A percentile compares a stretch with the other conserved stretches of the same genome.
phyloP scores from a whole-genome alignment of 805 yeast genomes.

The Pichia occidentalis region DNA sequence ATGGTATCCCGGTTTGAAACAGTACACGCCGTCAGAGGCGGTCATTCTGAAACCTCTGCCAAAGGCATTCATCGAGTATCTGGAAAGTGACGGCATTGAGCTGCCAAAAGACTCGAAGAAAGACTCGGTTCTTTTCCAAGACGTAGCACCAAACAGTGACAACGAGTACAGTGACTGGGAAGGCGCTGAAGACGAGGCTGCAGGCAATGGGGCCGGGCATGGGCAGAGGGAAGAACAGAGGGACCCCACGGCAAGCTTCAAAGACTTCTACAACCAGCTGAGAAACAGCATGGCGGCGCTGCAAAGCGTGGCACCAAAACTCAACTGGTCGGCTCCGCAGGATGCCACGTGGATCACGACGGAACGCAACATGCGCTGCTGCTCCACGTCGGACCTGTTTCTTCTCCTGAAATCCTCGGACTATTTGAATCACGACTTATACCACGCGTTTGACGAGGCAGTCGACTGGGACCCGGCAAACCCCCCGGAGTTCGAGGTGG shows the following conservation, averaged over 20 bases:
- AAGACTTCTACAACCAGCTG: slow-evolving; percentile 53
- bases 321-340: slow-evolving; percentile 96
- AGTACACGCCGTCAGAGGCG: slow-evolving; percentile 40
- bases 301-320: slow-evolving; percentile 73
- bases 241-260: slow-evolving; percentile 47
- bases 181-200: slow-evolving; percentile 33
- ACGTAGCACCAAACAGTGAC: slow-evolving; percentile 38
- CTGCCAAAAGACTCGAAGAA: slow-evolving; percentile 43
- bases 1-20: slow-evolving; percentile 53
- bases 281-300: slow-evolving; percentile 38
- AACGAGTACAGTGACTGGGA: slow-evolving; percentile 77
- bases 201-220: neutral
- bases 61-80: slow-evolving; percentile 47
- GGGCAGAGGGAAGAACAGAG: neutral
- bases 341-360: slow-evolving; percentile 92
- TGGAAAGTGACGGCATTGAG: slow-evolving; percentile 61
- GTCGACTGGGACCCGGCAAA: slow-evolving; percentile 29
- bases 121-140: slow-evolving; percentile 29
- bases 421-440: slow-evolving; percentile 79
- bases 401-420: slow-evolving; percentile 79
- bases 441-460: slow-evolving; percentile 51
- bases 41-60: slow-evolving; percentile 55
- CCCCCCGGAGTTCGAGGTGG: slow-evolving; percentile 35
- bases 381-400: slow-evolving; percentile 66
- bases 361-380: slow-evolving; percentile 68